Conservation (phyloP, 208 protist genomes). For the Acanthamoeba healyi region DNA sequence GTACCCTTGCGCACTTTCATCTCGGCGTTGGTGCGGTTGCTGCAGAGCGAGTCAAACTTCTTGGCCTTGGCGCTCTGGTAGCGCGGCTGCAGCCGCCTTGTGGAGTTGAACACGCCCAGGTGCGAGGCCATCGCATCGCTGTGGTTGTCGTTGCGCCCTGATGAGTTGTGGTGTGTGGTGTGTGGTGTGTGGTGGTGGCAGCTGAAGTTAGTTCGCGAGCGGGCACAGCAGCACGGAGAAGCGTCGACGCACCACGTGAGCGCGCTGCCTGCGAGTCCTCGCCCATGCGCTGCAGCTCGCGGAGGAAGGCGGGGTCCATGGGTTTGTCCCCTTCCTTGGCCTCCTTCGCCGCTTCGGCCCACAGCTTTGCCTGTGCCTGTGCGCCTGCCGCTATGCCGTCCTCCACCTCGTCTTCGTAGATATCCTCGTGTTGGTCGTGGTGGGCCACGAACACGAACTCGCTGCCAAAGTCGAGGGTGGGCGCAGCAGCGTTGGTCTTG, state of each 20-base stretch:
- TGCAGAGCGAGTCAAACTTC: neutral
- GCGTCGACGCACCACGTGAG: neutral
- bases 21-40: conserved; percentile 20
- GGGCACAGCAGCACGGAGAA: too few species aligned
- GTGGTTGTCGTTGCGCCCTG: conserved; percentile 32
- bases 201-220: too few species aligned
- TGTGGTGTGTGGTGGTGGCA: too few species aligned
- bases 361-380: conserved; percentile 39
- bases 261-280: neutral
- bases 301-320: neutral
- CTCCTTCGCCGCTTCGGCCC: conserved; percentile 53
- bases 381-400: conserved; percentile 48
- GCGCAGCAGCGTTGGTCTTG: too few species aligned
- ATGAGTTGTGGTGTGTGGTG: too few species aligned
- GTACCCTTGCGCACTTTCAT: conserved; percentile 35
- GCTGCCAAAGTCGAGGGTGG: conserved; percentile 7
- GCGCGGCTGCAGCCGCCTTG: conserved; percentile 38
- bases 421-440: neutral
- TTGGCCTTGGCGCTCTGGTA: conserved; percentile 61
- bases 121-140: conserved; percentile 64
- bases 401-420: conserved; percentile 53
- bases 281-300: conserved; percentile 37
- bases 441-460: neutral
- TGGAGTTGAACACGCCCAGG: conserved; percentile 45
- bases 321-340: neutral